A percentile compares a stretch with the other conserved stretches of the same genome.
Evolutionary conservation across 1,284 basidiomycete species (phyloP).

Genomic region (Papiliotrema fonsecae): DNA sequence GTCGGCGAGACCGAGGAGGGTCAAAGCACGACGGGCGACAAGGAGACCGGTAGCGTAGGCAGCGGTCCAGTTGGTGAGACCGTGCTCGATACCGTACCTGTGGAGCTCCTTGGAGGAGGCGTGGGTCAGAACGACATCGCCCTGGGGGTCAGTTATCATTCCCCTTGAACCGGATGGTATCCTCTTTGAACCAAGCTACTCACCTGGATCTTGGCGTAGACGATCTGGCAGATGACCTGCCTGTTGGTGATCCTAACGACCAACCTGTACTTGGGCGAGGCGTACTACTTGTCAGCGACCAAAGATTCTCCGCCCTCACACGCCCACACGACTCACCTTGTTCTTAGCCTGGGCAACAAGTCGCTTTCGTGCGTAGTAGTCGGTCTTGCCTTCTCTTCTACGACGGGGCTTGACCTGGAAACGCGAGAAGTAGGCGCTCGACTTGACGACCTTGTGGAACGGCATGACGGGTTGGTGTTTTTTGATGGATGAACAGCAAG

Average conservation of each 20-base stretch:
- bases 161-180: not conserved
- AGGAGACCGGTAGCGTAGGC: constrained; percentile 98
- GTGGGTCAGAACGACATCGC: constrained; percentile 86
- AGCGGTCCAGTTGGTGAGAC: constrained; percentile 97
- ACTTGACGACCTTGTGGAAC: constrained; percentile 56
- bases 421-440: constrained; percentile 82
- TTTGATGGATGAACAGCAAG: constrained; percentile 7
- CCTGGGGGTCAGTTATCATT: constrained; percentile 41
- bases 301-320: constrained; percentile 5
- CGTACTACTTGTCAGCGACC: constrained; percentile 1
- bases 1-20: constrained; percentile 93
- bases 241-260: constrained; percentile 98
- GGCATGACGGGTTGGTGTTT: constrained; percentile 42
- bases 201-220: constrained; percentile 88
- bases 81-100: constrained; percentile 95
- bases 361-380: constrained; percentile 98
- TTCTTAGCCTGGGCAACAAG: constrained; percentile 98
- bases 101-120: constrained; percentile 90
- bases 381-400: constrained; percentile 95
- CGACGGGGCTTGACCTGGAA: constrained; percentile 97
- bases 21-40: constrained; percentile 87
- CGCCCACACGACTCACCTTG: constrained; percentile 99
- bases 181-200: constrained; percentile 4
- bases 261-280: constrained; percentile 70
- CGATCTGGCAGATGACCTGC: constrained; percentile 86